These are phyloP conservation scores for Castanea crenata DNA, from an alignment of 306 rosid genomes.

Conservation along the genomic window DNA sequence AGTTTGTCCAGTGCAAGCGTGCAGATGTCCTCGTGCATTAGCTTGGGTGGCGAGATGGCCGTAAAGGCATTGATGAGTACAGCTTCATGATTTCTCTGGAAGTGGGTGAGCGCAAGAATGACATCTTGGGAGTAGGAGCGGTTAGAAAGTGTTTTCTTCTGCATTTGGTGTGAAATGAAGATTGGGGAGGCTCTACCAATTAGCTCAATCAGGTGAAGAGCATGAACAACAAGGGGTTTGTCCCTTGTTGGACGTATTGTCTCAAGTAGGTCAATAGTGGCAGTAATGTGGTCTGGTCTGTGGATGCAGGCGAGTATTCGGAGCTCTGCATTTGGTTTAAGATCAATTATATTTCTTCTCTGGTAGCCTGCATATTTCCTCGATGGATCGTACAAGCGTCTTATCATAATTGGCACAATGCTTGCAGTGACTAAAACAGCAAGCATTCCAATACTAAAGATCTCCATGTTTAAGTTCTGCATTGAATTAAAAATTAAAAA, in stretches of 20 bases:
- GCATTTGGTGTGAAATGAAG: constrained; percentile 54
- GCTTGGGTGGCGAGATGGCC: constrained; percentile 47
- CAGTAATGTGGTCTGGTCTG: constrained; percentile 35
- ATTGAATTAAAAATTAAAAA: neutral
- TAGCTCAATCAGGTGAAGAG: constrained; percentile 59
- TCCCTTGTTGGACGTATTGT: constrained; percentile 44
- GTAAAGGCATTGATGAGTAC: constrained; percentile 43
- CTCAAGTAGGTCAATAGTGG: constrained; percentile 55
- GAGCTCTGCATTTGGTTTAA: constrained; percentile 34
- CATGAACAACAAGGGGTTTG: constrained; percentile 36
- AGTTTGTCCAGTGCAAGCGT: constrained; percentile 53
- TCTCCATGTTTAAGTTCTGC: constrained; percentile 31
- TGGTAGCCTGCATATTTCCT: constrained; percentile 56
- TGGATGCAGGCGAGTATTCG: constrained; percentile 50
- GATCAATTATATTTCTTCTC: constrained; percentile 43
- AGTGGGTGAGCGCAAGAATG: constrained; percentile 33
- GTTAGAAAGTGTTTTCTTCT: constrained; percentile 17
- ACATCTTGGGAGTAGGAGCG: constrained; percentile 29
- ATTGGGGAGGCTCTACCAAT: constrained; percentile 61
- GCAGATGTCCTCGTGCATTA: constrained; percentile 75
- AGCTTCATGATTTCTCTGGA: constrained; percentile 27
- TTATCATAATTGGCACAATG: constrained; percentile 26
- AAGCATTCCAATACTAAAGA: constrained; percentile 23
- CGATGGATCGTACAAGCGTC: constrained; percentile 46
- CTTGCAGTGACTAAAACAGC: constrained; percentile 22